Conservation (phyloP, 768 basidiomycete species). For the Lactarius sp. region DNA sequence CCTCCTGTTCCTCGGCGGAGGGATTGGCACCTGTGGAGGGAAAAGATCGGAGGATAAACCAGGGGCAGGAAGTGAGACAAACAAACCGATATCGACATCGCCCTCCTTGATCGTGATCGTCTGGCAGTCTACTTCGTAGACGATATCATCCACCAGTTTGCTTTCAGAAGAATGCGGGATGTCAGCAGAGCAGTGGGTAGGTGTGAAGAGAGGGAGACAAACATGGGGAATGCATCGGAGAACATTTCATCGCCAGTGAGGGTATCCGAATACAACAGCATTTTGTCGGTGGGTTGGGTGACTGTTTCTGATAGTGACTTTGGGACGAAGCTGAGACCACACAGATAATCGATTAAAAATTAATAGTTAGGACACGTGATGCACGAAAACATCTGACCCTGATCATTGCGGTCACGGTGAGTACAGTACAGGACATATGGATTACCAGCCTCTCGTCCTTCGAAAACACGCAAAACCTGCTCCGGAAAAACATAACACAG, state of each 20-base stretch:
- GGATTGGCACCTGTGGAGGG: constrained; percentile 74
- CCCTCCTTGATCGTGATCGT: constrained; percentile 66
- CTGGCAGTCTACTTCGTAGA: constrained; percentile 83
- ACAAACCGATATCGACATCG: constrained; percentile 83
- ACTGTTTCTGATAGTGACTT: too few species aligned
- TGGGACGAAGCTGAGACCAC: neutral
- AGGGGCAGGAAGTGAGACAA: constrained; percentile 8
- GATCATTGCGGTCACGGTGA: too few species aligned
- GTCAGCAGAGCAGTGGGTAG: neutral
- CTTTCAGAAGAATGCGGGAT: constrained; percentile 42
- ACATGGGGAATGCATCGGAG: constrained; percentile 91
- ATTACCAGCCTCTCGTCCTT: constrained; percentile 74
- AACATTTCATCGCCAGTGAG: constrained; percentile 86
- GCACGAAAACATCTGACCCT: too few species aligned
- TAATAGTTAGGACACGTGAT: constrained; percentile 11
- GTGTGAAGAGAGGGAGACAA: constrained; percentile 30
- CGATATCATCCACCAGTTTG: constrained; percentile 71
- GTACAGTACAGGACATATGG: constrained; percentile 41
- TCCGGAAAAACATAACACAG: constrained; percentile 56
- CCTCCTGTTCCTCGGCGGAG: constrained; percentile 81
- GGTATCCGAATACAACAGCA: constrained; percentile 74
- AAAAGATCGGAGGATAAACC: neutral
- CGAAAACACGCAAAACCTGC: constrained; percentile 53
- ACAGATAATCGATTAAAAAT: constrained; percentile 15
- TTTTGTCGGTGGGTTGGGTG: constrained; percentile 31